Evolutionary conservation across 169 alveolate species (phyloP), one percentile per base, ranked within the genome.

Genomic region (Cryptosporidium parvum): DNA sequence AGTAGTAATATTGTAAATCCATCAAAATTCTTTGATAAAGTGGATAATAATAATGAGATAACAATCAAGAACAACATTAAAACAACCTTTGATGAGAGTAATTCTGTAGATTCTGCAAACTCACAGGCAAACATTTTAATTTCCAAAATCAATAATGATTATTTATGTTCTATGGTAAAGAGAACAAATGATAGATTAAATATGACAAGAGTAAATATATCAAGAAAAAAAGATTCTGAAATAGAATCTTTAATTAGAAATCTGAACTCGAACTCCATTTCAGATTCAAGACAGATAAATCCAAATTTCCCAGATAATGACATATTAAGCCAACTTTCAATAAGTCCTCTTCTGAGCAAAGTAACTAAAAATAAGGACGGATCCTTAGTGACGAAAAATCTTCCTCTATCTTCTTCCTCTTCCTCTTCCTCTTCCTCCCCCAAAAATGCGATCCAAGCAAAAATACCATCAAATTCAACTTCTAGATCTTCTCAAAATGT

Each of bases 141-240:
- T 3, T 53, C 68, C 14, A 73, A 26, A 31, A 53, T 73, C 2
- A 73, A 52, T 42, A 73, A 73, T 58, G 86, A 73, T 14, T 59
- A 59, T 56, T 23, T 73, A 16, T 23, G 44, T 37, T 73, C 71
- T 18, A 73, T 73, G 86, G 70, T 73, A 9, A 73, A 73, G 42
- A 52, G 71, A 37, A 73, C 86, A 10, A 73, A 73, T 58, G 86
- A 73, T 18, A 73, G 26, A 37, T 70, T 73, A 2, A 52, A 56
- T 37, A 59, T 73, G 42, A 73, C 86, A 1, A 73, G 86, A 37
- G 39, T 73, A 21, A 73, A 31, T 56, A 51, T 59, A 29, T 21
- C 68, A 23, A 53, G n/a, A n/a, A 73, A 37, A 37, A 73, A 59
- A 37, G 86, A 73, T 73, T 42, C 68, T 10, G 86, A 73, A 3